Evolutionary conservation across 768 basidiomycete species (phyloP), one percentile per base, ranked within the genome.

Genomic region (Mrakia hoshinonis): DNA sequence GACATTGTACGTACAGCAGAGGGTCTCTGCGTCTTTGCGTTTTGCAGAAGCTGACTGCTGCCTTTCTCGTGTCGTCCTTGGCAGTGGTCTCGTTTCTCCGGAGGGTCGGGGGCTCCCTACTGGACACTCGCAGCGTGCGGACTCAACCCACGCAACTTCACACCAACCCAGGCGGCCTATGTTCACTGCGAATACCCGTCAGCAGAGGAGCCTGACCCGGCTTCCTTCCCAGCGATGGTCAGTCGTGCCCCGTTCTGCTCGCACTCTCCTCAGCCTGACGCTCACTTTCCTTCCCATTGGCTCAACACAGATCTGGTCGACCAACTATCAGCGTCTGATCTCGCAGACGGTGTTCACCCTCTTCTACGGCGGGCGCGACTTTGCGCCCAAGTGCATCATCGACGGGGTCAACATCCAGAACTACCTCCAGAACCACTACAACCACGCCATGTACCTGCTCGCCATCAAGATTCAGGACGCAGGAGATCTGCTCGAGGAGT

Each of bases 381-480:
- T 89, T 78, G 92, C 96, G 0, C 96, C 96, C 0, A 87, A 87
- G 67, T 97, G 93, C 79, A 80, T 89, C 76, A 87, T 98, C 74
- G 92, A 98, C 78, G 90, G 86, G n/a, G 79, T 86, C 70, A 92
- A 96, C 76, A 93, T 95, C 74, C 92, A 96, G 77, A 89, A 92
- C 70, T 97, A 86, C 76, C 84, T 95, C 1, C 89, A 91, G 75
- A 79, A 81, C 0, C 90, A 90, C 76, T 92, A 83, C 77, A 86
- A 90, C 73, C 84, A 83, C 20, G 91, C 93, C 0, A 85, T 90
- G 74, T 89, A 87, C 3, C 81, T 81, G 49, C 83, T 96, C 34
- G 91, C 89, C 0, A 87, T 91, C 78, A 83, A 85, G 46, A 87
- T 96, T 65, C 49, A 83, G 6, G 86, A 86, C n/a, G 87, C 87